Conservation (phyloP, 108 stramenopile species). For the Nitzschia sp. region DNA sequence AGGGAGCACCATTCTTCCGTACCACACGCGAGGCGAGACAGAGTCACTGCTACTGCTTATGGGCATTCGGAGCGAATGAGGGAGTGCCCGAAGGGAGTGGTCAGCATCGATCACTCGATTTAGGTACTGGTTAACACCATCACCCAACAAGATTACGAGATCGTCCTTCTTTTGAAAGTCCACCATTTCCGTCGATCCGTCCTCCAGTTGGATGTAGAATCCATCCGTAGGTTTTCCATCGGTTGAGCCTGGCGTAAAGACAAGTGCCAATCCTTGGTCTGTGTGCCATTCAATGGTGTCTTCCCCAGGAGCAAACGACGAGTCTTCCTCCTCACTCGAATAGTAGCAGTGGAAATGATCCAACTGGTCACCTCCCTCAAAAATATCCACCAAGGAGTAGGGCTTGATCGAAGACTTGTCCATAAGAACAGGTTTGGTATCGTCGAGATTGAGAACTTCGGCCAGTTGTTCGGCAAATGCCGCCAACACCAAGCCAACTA, state of each 20-base stretch:
- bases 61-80: slow-evolving; percentile 58
- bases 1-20: slow-evolving; percentile 85
- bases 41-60: slow-evolving; percentile 1
- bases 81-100: slow-evolving; percentile 54
- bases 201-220: slow-evolving; percentile 45
- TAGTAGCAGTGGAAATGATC: slow-evolving; percentile 88
- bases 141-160: slow-evolving; percentile 79
- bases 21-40: slow-evolving; percentile 88
- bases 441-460: neutral
- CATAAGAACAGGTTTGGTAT: neutral
- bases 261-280: slow-evolving; percentile 81
- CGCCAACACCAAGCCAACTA: neutral
- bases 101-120: slow-evolving; percentile 36
- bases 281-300: slow-evolving; percentile 70
- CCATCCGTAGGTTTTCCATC: slow-evolving; percentile 11
- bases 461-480: neutral
- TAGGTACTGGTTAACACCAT: slow-evolving; percentile 74
- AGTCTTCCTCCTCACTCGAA: slow-evolving; percentile 5
- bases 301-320: neutral
- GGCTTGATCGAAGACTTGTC: slow-evolving; percentile 8
- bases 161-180: slow-evolving; percentile 60
- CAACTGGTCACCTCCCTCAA: slow-evolving; percentile 66
- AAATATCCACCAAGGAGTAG: slow-evolving; percentile 44
- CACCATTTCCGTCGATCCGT: slow-evolving; percentile 45
- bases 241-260: slow-evolving; percentile 69